Base-by-base conservation (phyloP, 495 filamentous ascomycete species). In the Hypomontagnella monticulosa region DNA sequence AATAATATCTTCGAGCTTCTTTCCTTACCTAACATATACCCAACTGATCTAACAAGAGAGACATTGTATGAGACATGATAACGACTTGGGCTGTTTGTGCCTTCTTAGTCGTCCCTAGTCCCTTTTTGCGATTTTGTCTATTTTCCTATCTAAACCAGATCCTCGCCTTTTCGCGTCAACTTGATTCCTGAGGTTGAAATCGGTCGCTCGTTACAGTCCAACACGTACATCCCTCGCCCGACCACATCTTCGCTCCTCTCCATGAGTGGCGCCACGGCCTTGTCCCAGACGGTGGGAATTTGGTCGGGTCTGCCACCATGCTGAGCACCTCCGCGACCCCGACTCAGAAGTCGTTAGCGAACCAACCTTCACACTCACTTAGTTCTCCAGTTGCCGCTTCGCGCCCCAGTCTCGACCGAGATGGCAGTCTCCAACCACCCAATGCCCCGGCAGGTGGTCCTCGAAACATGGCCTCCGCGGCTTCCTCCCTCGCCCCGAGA, bases 321-420 rank as follows among this genome's bases (percentile, higher is more conserved):
- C 76, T 84, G 74, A 84, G 79, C 78, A 80, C 83, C 73, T 91
- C 89, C 60, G 85, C 85, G 75, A 88, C 86, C 57, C 89, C 89
- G 71, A 87, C 87, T 71, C 90, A 92, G 76, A 87, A 88, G 77
- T 87, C 82, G 56, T 81, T 86, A 58, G 81, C 81, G 67, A 80
- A 83, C 69, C 87, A 86, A 61, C 80, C 75, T 38, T 63, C 64
- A 42, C 75, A 68, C 27, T 84, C 75, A n/a, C 38, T 62, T 75
- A 75, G 66, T 43, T 62, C 78, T 23, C 63, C 71, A 43, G 36
- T 65, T 14, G 65, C 69, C 20, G 33, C 71, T 41, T 62, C 69
- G 40, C 76, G 79, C 27, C 68, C 77, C 8, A 81, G 79, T 67
- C 63, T 81, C 65, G 80, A 83, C 50, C 85, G 84, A 61, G 85